These are phyloP conservation scores for Phytophthora fragariae DNA, from an alignment of 352 stramenopile genomes.

Conservation along the genomic window DNA sequence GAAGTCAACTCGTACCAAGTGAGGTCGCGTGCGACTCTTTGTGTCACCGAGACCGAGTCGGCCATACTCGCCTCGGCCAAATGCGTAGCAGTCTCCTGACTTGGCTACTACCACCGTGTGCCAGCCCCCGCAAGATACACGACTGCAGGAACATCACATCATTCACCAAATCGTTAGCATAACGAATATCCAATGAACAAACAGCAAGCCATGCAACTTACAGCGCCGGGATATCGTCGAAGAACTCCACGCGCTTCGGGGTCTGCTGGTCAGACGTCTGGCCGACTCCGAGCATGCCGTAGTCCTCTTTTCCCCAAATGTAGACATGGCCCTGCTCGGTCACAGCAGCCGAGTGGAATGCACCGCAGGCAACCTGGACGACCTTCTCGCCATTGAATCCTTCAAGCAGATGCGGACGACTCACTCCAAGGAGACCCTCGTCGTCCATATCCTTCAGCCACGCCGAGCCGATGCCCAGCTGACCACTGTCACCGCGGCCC, in stretches of 20 bases:
- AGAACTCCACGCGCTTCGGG: conserved; percentile 67
- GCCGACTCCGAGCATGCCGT: conserved; percentile 86
- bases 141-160: conserved; percentile 36
- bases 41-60: conserved; percentile 88
- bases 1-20: conserved; percentile 49
- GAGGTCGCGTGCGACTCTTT: conserved; percentile 68
- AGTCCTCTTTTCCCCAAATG: conserved; percentile 90
- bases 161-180: conserved; percentile 8
- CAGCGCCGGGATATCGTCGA: conserved; percentile 73
- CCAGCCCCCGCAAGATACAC: conserved; percentile 85
- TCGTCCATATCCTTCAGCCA: conserved; percentile 75
- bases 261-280: conserved; percentile 77
- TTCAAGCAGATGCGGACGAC: conserved; percentile 62
- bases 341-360: conserved; percentile 85
- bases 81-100: conserved; percentile 77
- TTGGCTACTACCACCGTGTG: conserved; percentile 85
- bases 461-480: conserved; percentile 72
- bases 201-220: conserved; percentile 41
- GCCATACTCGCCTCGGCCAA: conserved; percentile 83
- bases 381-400: conserved; percentile 80
- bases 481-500: conserved; percentile 79
- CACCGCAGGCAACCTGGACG: conserved; percentile 80
- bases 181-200: background rate
- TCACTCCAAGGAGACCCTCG: conserved; percentile 64
- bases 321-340: conserved; percentile 73